Evolutionary conservation across 106 monocot species (phyloP).

Genomic region (Acanthochlamys bracteata): DNA sequence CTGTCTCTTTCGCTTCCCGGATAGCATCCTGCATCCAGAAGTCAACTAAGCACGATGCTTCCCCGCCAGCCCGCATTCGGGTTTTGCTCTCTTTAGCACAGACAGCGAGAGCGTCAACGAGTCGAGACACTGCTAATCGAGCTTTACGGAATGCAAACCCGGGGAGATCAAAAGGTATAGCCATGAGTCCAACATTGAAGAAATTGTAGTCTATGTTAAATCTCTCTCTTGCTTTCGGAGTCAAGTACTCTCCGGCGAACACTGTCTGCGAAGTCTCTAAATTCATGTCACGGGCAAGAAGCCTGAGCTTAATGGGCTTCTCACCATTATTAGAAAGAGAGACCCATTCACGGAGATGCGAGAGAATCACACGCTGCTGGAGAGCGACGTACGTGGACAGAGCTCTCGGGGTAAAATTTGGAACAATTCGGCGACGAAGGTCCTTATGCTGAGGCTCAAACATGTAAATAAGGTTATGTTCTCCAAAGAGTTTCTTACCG

Average conservation of each 20-base stretch:
- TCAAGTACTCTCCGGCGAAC: constrained; percentile 66
- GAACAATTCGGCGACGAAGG: constrained; percentile 72
- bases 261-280: constrained; percentile 93
- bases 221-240: constrained; percentile 16
- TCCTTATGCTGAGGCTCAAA: constrained; percentile 80
- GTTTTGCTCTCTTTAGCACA: constrained; percentile 52
- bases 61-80: constrained; percentile 37
- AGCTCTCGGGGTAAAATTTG: constrained; percentile 77
- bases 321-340: constrained; percentile 1
- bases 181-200: constrained; percentile 92
- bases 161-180: constrained; percentile 71
- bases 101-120: constrained; percentile 35
- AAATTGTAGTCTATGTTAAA: constrained; percentile 78
- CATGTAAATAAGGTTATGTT: constrained; percentile 97
- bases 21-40: constrained; percentile 79
- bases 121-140: constrained; percentile 47
- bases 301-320: constrained; percentile 38
- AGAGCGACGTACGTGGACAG: constrained; percentile 59
- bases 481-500: constrained; percentile 90
- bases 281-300: constrained; percentile 78
- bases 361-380: constrained; percentile 68
- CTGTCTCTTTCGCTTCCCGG: constrained; percentile 32
- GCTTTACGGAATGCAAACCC: constrained; percentile 85
- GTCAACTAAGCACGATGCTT: constrained; percentile 68
- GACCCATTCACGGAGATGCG: constrained; percentile 56